Percentiles rank a stretch among this genome's conserved stretches.
Conservation (phyloP, 2,329 filamentous ascomycete species). For the Harringtonia lauricola region DNA sequence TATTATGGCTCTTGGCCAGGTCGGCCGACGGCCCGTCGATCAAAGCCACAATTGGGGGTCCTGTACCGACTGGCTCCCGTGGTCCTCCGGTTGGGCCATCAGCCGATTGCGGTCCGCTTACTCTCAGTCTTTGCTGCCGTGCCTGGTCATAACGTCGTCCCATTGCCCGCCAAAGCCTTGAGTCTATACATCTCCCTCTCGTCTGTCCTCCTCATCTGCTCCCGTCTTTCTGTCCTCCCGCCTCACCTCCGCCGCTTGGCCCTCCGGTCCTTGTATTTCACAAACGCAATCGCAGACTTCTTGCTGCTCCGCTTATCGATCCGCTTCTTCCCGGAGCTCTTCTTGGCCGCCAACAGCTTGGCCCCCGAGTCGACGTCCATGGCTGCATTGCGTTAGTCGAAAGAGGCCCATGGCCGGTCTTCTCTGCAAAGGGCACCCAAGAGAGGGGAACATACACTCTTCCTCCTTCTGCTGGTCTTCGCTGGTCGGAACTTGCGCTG, state of each 20-base stretch:
- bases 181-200: too few species aligned
- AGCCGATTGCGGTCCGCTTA: too few species aligned
- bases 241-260: constrained; percentile 26
- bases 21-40: too few species aligned
- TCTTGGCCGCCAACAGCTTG: constrained; percentile 21
- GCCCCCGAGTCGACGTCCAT: constrained; percentile 48
- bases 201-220: not conserved
- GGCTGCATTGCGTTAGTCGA: constrained; percentile 18
- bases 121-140: not conserved
- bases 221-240: not conserved
- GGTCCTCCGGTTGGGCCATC: too few species aligned
- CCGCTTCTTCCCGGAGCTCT: constrained; percentile 39
- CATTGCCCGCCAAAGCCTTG: too few species aligned
- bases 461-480: constrained; percentile 9
- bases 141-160: constrained; percentile 6
- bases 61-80: too few species aligned
- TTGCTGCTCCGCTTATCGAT: constrained; percentile 46
- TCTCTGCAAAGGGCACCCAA: not conserved
- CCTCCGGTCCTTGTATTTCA: constrained; percentile 42
- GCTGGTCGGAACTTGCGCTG: constrained; percentile 5
- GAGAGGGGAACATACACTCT: too few species aligned
- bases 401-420: too few species aligned
- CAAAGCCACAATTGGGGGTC: too few species aligned
- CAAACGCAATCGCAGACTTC: constrained; percentile 48
- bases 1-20: too few species aligned